A percentile compares a stretch with the other conserved stretches of the same genome.
Conservation (phyloP, 176 grass and related monocot genomes). For the Chloris gayana region DNA sequence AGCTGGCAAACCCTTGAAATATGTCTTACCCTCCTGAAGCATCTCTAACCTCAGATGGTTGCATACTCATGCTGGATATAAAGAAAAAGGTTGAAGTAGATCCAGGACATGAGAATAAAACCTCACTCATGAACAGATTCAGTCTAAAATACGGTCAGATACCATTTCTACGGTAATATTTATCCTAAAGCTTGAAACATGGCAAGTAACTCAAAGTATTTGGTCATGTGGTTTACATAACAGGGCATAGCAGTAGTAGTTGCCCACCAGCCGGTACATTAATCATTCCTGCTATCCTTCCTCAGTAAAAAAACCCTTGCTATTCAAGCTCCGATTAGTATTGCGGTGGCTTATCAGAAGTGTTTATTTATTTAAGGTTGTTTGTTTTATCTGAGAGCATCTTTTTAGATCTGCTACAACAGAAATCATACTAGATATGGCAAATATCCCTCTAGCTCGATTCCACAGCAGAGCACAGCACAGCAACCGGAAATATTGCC, state of each 20-base stretch:
- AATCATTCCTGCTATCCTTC: neutral
- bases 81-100: neutral
- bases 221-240: neutral
- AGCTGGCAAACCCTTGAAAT: neutral
- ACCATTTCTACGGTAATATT: neutral
- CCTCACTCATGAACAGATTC: neutral
- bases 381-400: no score
- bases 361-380: no score
- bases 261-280: neutral
- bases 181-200: neutral
- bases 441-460: no score
- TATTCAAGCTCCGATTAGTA: no score
- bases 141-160: neutral
- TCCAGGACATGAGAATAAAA: neutral
- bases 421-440: no score
- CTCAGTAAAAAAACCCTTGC: neutral
- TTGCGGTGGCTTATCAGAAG: no score
- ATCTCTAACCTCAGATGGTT: neutral
- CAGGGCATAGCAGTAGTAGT: neutral
- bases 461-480: no score
- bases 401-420: no score
- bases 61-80: no score
- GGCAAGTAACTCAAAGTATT: neutral
- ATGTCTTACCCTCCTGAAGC: neutral
- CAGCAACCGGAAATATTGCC: no score